Conservation (phyloP, 129 eudicot genomes). For the Flaveria brownii region DNA sequence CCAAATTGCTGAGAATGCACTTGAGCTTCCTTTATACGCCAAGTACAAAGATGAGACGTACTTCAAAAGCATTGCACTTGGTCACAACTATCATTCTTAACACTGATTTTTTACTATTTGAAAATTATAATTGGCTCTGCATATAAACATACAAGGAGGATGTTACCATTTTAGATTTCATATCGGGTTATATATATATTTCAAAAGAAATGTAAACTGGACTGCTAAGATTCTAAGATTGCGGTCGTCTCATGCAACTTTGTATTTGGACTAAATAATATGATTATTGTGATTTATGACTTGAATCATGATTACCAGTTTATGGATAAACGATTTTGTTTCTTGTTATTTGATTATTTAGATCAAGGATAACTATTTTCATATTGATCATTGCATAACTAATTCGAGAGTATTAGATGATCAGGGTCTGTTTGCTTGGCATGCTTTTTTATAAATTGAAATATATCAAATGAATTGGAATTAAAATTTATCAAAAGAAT, state of each 20-base stretch:
- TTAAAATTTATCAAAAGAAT: no score
- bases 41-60: conserved; percentile 71
- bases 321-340: no score
- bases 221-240: neutral
- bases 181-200: neutral
- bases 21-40: conserved; percentile 71
- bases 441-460: no score
- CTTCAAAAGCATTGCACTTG: conserved; percentile 38
- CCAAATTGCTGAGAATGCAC: conserved; percentile 74
- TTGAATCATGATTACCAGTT: no score
- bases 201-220: conserved; percentile 21
- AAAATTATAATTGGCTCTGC: conserved; percentile 2
- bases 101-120: neutral
- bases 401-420: no score
- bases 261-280: neutral
- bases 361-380: no score
- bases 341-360: no score
- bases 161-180: conserved; percentile 15
- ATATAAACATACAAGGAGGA: neutral
- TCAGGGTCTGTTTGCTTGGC: no score
- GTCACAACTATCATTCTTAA: conserved; percentile 33
- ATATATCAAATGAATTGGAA: no score
- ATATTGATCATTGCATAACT: no score
- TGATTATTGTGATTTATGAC: neutral
- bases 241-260: neutral